Evolutionary conservation across 176 grass and related monocot genomes (phyloP).

Genomic region (Raddia distichophylla): DNA sequence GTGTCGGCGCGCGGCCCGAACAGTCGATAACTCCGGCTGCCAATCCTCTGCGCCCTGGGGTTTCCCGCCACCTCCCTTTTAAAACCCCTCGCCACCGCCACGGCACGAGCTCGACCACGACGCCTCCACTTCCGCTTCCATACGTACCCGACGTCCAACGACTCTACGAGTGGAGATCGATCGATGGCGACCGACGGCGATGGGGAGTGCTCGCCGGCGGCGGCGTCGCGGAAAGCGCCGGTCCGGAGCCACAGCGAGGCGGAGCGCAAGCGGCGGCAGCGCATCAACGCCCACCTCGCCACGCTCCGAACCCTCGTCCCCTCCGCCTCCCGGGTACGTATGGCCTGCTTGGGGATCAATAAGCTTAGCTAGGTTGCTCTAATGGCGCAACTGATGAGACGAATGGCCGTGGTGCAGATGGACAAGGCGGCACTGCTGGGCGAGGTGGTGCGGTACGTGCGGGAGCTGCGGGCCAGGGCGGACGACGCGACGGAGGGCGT

Average conservation of each 20-base stretch:
- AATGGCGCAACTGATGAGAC: background rate
- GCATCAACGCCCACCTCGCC: slow-evolving; percentile 94
- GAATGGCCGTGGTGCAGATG: slow-evolving; percentile 50
- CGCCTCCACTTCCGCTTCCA: background rate
- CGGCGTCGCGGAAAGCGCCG: slow-evolving; percentile 32
- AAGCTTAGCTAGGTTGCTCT: background rate
- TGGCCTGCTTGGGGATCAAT: background rate
- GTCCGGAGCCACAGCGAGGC: slow-evolving; percentile 84
- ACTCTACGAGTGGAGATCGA: background rate
- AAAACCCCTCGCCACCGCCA: background rate
- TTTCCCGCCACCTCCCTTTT: slow-evolving; percentile 44
- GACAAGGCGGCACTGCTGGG: slow-evolving; percentile 96
- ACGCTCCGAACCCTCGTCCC: slow-evolving; percentile 89
- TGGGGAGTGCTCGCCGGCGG: slow-evolving; percentile 29
- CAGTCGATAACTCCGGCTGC: background rate
- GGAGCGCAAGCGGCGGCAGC: slow-evolving; percentile 81
- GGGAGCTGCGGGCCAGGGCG: slow-evolving; percentile 64
- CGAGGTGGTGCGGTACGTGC: slow-evolving; percentile 91
- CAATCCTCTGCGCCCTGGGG: background rate
- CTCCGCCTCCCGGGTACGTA: slow-evolving; percentile 77
- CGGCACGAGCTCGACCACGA: background rate
- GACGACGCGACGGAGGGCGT: slow-evolving; percentile 53
- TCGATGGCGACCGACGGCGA: slow-evolving; percentile 40
- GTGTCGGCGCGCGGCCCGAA: slow-evolving; percentile 32
- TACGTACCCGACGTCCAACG: background rate